phyloP scores from a whole-genome alignment of 1,284 basidiomycete species.

The Ceratobasidium papillatum region DNA sequence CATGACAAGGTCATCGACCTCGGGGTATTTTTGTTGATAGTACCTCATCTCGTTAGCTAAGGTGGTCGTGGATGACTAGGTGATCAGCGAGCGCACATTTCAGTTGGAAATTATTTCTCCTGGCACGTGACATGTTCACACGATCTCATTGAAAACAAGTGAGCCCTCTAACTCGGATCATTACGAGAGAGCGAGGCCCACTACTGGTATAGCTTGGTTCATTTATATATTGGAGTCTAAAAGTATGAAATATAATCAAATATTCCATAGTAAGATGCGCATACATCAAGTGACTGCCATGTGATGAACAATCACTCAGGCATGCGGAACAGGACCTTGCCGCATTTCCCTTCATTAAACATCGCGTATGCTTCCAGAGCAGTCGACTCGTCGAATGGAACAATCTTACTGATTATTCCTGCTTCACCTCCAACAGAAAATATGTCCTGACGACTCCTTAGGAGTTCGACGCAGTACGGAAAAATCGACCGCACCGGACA shows the following conservation, averaged over 20 bases:
- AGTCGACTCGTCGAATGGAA: slow-evolving; percentile 61
- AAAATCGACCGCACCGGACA: slow-evolving; percentile 87
- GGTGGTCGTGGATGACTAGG: slow-evolving; percentile 20
- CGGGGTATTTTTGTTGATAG: slow-evolving; percentile 81
- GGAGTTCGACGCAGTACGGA: slow-evolving; percentile 72
- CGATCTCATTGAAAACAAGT: neutral
- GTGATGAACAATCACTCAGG: neutral
- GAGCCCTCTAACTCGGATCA: neutral
- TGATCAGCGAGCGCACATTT: slow-evolving; percentile 24
- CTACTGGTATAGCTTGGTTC: no score
- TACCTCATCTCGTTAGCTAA: slow-evolving; percentile 67
- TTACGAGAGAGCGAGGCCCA: no score
- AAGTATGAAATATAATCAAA: no score
- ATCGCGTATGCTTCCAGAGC: slow-evolving; percentile 61
- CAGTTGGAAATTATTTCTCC: slow-evolving; percentile 19
- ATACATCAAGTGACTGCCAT: neutral
- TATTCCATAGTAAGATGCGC: no score
- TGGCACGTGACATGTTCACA: slow-evolving; percentile 13
- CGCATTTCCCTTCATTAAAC: slow-evolving; percentile 74
- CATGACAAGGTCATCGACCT: slow-evolving; percentile 98
- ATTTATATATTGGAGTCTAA: no score
- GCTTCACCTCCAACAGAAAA: slow-evolving; percentile 66
- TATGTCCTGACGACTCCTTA: slow-evolving; percentile 73
- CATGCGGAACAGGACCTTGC: slow-evolving; percentile 69
- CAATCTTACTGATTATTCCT: slow-evolving; percentile 71